Evolutionary conservation across 352 stramenopile species (phyloP), one percentile per base, ranked within the genome.

Genomic region (Phytophthora meadii): DNA sequence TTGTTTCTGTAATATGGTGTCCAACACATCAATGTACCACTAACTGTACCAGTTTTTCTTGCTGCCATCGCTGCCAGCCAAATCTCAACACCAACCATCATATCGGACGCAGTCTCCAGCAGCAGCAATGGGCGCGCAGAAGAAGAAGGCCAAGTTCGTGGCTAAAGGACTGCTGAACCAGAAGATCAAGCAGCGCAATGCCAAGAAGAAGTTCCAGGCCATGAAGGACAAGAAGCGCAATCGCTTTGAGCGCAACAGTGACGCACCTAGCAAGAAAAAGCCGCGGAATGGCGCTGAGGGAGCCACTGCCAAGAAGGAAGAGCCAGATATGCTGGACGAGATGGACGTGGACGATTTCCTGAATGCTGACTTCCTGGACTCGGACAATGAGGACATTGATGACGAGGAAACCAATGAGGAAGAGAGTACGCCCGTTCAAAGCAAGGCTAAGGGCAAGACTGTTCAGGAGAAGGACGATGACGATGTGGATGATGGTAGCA

Each of bases 71-170:
- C 59, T 49, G 60, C 61, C 61, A 69, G 54, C 53, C 53, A 67
- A 36, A 69, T 66, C 28, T 55, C 19, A 6, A n/a, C 36, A 27
- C 48, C 55, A 61, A 66, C 55, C 50, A 80, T 81, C 48, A 71
- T 49, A 30, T 62, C 68, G 56, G 70, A 63, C 36, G 63, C 51
- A 73, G 46, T 34, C 61, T 65, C 24, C 41, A 61, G 12, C 28
- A 67, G 40, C 44, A 68, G 62, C 37, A 51, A 89, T 88, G 80
- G 83, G 81, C 41, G 71, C 76, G 34, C 68, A 77, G 61, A 95
- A 95, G 82, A 95, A 95, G 84, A 93, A 93, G 71, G 78, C 85
- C 54, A 95, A 95, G 74, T 95, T 95, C 67, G 89, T 95, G 58
- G 83, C 84, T 45, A 95, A 95, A 64, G 87, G 87, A 27, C 67